Evolutionary conservation across 2,329 filamentous ascomycete genomes (phyloP).

Genomic region (Epichloe uncinata): DNA sequence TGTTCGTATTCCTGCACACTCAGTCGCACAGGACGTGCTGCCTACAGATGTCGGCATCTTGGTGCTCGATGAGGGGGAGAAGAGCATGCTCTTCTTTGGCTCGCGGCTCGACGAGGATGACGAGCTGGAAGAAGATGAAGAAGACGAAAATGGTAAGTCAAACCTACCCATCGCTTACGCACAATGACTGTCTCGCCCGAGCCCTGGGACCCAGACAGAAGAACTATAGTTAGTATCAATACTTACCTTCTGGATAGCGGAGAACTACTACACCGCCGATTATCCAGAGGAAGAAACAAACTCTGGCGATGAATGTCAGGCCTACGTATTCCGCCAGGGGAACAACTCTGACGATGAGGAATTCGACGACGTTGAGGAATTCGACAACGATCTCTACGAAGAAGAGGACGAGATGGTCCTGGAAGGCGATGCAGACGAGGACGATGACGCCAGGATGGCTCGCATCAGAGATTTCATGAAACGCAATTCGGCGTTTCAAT

Average conservation of each 20-base stretch:
- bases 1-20: conserved; percentile 42
- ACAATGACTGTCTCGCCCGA: background rate
- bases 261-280: conserved; percentile 67
- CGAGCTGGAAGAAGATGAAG: conserved; percentile 43
- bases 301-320: conserved; percentile 43
- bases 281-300: conserved; percentile 71
- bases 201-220: background rate
- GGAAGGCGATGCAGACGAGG: conserved; percentile 23
- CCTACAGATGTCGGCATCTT: conserved; percentile 41
- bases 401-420: conserved; percentile 25
- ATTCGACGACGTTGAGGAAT: conserved; percentile 42
- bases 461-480: conserved; percentile 25
- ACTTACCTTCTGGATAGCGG: conserved; percentile 32
- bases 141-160: conserved; percentile 49
- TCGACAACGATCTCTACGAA: conserved; percentile 27
- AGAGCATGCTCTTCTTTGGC: conserved; percentile 46
- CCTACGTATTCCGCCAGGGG: conserved; percentile 40
- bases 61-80: conserved; percentile 44
- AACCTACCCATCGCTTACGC: background rate
- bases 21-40: conserved; percentile 31
- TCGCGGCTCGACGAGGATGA: conserved; percentile 49
- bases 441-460: conserved; percentile 22
- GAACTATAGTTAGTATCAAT: background rate
- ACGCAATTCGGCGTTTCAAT: conserved; percentile 15
- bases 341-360: conserved; percentile 44